Evolutionary conservation across 2,329 filamentous ascomycete species (phyloP), one percentile per base, ranked within the genome.

Genomic region (Aureobasidium sp.): DNA sequence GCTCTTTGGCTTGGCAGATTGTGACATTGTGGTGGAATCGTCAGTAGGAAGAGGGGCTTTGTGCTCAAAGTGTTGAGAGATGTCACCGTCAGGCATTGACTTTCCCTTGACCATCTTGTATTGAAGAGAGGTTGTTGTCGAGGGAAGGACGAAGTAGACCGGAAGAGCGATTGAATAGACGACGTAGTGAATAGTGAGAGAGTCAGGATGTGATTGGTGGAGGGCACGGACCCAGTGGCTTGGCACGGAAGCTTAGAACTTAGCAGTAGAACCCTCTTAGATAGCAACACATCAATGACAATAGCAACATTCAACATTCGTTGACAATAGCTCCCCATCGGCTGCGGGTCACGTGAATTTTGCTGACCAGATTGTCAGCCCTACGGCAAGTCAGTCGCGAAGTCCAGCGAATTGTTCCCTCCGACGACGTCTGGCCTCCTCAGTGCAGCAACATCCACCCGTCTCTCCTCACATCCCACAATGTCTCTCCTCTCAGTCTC

Each of bases 401-500:
- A 25, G 31, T 25, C 27, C 47, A 53, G 33, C 51, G 53, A 57
- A 46, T 57, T 42, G 35, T 54, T 46, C 40, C 13, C 51, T 38
- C 25, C 53, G 40, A 46, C 53, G 53, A 57, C 53, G 53, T 57
- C 40, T 35, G 43, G 29, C 40, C 53, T 57, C 37, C 40, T 57
- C 53, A 57, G 51, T 43, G 23, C 37, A 50, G 51, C 51, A 55
- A 42, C 51, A 29, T 17, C 17, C 63, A 9, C 27, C 38, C 46
- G 25, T 51, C 58, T 37, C 59, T 62, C 65, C 66, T 66, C 64
- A 61, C 62, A 61, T 45, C 62, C 5, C 58, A 60, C 47, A 64
- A 80, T 80, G 78, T 77, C 78, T 67, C 72, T 77, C 69, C 74
- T 79, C 70, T 73, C 75, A 66, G 27, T 27, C 35, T 72, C 72